Evolutionary conservation across 2,329 filamentous ascomycete species (phyloP).

Genomic region (Elsinoe arachidis): DNA sequence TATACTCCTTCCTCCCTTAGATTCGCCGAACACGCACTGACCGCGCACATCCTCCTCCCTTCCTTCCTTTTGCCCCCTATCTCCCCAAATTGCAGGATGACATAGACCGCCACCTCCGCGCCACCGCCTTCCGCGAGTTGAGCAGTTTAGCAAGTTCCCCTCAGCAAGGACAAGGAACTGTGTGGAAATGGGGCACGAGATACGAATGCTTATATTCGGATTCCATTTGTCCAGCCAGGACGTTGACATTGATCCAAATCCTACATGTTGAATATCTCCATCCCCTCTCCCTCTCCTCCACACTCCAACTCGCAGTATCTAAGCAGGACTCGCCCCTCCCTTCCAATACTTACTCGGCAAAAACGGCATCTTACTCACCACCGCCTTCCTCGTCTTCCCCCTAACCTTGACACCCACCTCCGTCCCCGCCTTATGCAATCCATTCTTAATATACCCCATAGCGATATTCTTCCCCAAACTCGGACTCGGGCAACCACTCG

Average conservation of each 20-base stretch:
- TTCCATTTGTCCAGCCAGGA: too few species aligned
- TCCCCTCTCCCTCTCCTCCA: neutral
- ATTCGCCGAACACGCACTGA: neutral
- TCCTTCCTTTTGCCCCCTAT: neutral
- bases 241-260: neutral
- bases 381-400: constrained; percentile 65
- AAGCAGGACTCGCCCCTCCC: constrained; percentile 20
- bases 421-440: constrained; percentile 74
- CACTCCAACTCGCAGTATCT: neutral
- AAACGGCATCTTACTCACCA: constrained; percentile 84
- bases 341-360: constrained; percentile 69
- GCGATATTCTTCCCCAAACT: constrained; percentile 84
- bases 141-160: too few species aligned
- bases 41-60: neutral
- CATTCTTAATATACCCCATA: constrained; percentile 84
- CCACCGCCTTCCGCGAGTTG: too few species aligned
- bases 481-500: constrained; percentile 83
- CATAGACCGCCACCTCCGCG: too few species aligned
- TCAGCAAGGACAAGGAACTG: neutral
- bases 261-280: constrained; percentile 2
- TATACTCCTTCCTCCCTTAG: too few species aligned
- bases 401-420: constrained; percentile 70
- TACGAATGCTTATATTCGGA: too few species aligned
- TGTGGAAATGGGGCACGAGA: neutral
- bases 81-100: too few species aligned